phyloP scores from a whole-genome alignment of 306 rosid genomes.

The Medicago ruthenica region DNA sequence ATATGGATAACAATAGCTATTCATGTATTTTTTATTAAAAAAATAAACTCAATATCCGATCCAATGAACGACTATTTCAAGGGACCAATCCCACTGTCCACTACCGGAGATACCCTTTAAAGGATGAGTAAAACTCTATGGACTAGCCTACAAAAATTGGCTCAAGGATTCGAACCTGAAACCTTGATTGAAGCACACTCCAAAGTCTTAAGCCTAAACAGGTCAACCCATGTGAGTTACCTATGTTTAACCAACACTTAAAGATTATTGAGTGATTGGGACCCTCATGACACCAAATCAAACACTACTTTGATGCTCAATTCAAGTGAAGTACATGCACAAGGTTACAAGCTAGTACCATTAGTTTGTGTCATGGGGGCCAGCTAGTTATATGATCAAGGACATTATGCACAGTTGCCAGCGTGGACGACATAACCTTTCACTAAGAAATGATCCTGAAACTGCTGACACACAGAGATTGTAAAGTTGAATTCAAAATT shows the following conservation, averaged over 20 bases:
- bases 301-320: conserved; percentile 36
- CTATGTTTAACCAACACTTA: background rate
- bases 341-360: conserved; percentile 18
- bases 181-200: too few relatives aligned
- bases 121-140: too few relatives aligned
- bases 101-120: too few relatives aligned
- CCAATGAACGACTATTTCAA: too few relatives aligned
- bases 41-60: too few relatives aligned
- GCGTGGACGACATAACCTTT: conserved; percentile 34
- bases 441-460: conserved; percentile 10
- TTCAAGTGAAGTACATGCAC: conserved; percentile 35
- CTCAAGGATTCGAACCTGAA: too few relatives aligned
- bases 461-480: background rate
- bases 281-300: conserved; percentile 23
- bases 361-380: conserved; percentile 40
- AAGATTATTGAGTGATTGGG: background rate
- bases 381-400: conserved; percentile 36
- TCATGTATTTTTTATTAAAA: too few relatives aligned
- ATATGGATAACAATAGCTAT: background rate
- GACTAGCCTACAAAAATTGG: too few relatives aligned
- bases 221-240: too few relatives aligned
- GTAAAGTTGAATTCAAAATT: background rate
- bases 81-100: too few relatives aligned
- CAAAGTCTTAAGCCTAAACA: too few relatives aligned
- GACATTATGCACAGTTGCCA: conserved; percentile 28